Base-by-base conservation (phyloP, 2,329 filamentous ascomycete species). In the Sclerotinia borealis region DNA sequence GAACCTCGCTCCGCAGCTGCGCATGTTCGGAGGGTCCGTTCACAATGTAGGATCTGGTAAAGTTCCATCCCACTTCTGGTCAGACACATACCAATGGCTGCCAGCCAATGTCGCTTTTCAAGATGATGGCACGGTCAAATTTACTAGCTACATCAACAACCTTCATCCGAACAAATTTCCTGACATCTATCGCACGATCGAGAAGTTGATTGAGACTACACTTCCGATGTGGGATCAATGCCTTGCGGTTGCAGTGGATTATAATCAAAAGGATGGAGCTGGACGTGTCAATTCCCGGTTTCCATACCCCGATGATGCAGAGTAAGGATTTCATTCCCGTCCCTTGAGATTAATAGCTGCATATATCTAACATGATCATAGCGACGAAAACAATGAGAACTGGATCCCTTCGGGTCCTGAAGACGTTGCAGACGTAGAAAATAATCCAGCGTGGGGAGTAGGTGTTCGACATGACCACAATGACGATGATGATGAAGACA, bases 121-220 rank as follows among this genome's bases (percentile, higher is more conserved):
- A 48, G 31, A 48, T 22, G 48, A 52, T 31, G 34, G 59, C 10
- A 52, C 25, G 5, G 47, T 51, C 49, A 74, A 67, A 56, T 73
- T 79, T 54, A 72, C 68, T 5, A 76, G 75, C 41, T 80, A 80
- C 63, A 78, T 80, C 69, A 80, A 80, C 65, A 80, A 79, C 61
- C 70, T 80, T 8, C 77, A 80, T 64, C 78, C 79, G 0, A 60
- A 64, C 5, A 72, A 72, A 22, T 66, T 77, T 58, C 61, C 61
- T 8, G 59, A 72, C 1, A 65, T 80, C 4, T 80, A 80, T 65
- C 60, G 62, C 5, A 50, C 76, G 13, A 72, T 80, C 19, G 77
- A 78, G 63, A 67, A 74, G 10, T 27, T 75, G 8, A 73, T 80
- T 60, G 65, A 67, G 8, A 66, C 64, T 25, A 61, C 71, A 15